Evolutionary conservation across 2,329 filamentous ascomycete species (phyloP), one percentile per base, ranked within the genome.

Genomic region (Orbilia blumenaviensis): DNA sequence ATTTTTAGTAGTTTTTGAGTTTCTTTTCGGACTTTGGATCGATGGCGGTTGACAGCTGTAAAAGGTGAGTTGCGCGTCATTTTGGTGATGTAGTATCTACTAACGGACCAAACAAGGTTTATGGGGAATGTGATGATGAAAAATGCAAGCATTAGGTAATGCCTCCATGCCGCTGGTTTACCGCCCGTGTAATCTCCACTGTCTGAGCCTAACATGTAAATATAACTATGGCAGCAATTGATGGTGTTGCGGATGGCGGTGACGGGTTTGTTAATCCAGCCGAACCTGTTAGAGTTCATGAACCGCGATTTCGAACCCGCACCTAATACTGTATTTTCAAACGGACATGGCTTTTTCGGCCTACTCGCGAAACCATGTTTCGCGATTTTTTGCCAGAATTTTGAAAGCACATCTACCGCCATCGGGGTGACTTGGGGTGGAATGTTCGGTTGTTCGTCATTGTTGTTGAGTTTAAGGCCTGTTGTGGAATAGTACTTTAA

Each of bases 401-500:
- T 38, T 3, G 54, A 62, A 8, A 63, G 32, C 1, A 71, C 27
- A n/a, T 62, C 54, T 2, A 69, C 18, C 1, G 66, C 52, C 54
- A 69, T 48, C n/a, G 66, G 66, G 0, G 66, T 71, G 21, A 63
- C 38, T 25, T 62, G 21, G 1, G 50, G 23, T 10, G 44, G 66
- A 10, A 44, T 63, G 16, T 63, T 23, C 5, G 44, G 9, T 32
- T 63, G 41, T 9, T 3, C 6, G 16, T 32, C 18, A 23, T 52
- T 10, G 18, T 52, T 64, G 44, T 38, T 56, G 32, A 56, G 52
- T 21, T 29, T 54, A 1, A 72, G 48, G 10, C 67, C 67, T 8
- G 67, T 72, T 18, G 67, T 72, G 25, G 67, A 66, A 25, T 72
- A 72, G 27, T 38, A 54, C 12, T 50, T 64, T 9, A 72, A 32